These are phyloP conservation scores for Leavenworthia alabamica DNA, from an alignment of 345 rosid species.

Conservation along the genomic window DNA sequence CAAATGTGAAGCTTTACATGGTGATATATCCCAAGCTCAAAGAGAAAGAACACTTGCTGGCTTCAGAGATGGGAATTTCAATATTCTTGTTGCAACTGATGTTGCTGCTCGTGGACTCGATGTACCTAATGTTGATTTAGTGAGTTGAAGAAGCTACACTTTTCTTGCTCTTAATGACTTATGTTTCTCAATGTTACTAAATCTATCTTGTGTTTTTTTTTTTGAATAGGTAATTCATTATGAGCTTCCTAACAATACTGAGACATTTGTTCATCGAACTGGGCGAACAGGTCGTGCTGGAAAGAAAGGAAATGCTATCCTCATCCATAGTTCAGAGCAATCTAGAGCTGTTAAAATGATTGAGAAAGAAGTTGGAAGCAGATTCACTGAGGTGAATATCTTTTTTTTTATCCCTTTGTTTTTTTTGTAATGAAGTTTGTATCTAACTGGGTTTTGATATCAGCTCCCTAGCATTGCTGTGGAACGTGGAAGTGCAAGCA, in stretches of 20 bases:
- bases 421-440: neutral
- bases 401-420: neutral
- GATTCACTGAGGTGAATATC: conserved; percentile 60
- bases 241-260: conserved; percentile 81
- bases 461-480: conserved; percentile 61
- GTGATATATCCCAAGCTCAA: conserved; percentile 83
- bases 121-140: conserved; percentile 94
- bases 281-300: conserved; percentile 99
- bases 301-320: conserved; percentile 87
- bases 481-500: conserved; percentile 45
- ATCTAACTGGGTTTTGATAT: neutral
- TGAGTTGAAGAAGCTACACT: conserved; percentile 38
- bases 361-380: conserved; percentile 85
- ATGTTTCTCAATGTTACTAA: neutral
- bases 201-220: neutral
- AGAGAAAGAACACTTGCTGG: conserved; percentile 91
- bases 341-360: conserved; percentile 52
- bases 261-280: conserved; percentile 97
- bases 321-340: conserved; percentile 64
- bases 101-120: conserved; percentile 99
- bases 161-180: neutral
- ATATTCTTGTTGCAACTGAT: conserved; percentile 92
- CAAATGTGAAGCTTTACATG: conserved; percentile 91
- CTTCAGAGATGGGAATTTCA: conserved; percentile 75
- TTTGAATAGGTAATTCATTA: conserved; percentile 69